phyloP scores from a whole-genome alignment of 352 stramenopile species.

The Globisporangium canariense region DNA sequence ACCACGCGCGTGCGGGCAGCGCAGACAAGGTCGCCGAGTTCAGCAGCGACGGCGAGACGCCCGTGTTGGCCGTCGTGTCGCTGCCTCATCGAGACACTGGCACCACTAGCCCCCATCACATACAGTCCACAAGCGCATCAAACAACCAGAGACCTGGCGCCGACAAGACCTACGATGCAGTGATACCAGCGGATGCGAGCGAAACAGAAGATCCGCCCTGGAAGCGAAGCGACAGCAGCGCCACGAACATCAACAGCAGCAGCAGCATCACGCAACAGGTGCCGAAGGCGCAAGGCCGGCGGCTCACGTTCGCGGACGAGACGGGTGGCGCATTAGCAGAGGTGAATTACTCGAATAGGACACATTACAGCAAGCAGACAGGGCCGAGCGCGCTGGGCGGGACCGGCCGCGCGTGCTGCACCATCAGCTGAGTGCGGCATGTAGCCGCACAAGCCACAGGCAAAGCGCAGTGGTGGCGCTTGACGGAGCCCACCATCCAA shows the following conservation, averaged over 20 bases:
- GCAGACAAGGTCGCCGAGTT: constrained; percentile 14
- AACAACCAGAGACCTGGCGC: not conserved
- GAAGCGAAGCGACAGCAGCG: not conserved
- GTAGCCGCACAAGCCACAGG: not conserved
- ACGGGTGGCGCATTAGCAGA: constrained; percentile 48
- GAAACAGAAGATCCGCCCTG: constrained; percentile 21
- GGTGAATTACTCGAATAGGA: constrained; percentile 69
- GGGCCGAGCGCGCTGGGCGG: constrained; percentile 28
- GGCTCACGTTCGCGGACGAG: constrained; percentile 69
- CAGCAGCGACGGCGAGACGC: not conserved
- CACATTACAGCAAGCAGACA: constrained; percentile 80
- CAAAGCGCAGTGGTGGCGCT: not conserved
- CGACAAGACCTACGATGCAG: not conserved
- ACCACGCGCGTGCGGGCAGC: not conserved
- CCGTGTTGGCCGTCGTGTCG: not conserved
- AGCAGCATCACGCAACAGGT: not conserved
- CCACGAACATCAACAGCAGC: not conserved
- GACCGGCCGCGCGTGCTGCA: constrained; percentile 32
- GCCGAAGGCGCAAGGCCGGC: constrained; percentile 27
- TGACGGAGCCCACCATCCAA: not conserved
- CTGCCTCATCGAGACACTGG: not conserved
- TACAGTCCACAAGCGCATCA: not conserved
- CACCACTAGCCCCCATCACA: not conserved
- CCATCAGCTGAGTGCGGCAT: constrained; percentile 30
- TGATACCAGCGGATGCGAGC: constrained; percentile 10